Evolutionary conservation across 2,329 filamentous ascomycete genomes (phyloP), one percentile per base, ranked within the genome.

Genomic region (Penicillium sp.): DNA sequence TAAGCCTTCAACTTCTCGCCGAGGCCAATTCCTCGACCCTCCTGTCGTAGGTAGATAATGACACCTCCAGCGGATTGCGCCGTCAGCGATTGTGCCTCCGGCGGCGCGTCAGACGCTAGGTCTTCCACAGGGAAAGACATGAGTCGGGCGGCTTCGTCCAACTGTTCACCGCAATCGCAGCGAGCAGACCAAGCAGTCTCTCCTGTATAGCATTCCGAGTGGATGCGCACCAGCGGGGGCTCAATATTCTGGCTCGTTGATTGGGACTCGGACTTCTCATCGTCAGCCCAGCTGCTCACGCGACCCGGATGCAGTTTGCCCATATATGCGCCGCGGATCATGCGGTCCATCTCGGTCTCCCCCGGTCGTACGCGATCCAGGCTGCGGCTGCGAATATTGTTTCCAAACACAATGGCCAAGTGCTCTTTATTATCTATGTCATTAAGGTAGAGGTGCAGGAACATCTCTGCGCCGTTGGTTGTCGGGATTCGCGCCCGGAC

Each of bases 111-210:
- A 7, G 67, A 66, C 14, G 64, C 59, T 21, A 75, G 58, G 1
- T 72, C 66, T 27, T 75, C 68, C 26, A 75, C 72, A 0, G 81
- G 88, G 27, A 92, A 79, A 16, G 90, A 89, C 95, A 99, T 99
- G 2, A 99, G 80, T 26, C 95, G 85, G 1, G 93, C 95, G 1
- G 95, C 95, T 78, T 99, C 95, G 74, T 99, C 95, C 2, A 99
- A 83, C 74, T 99, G 95, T 77, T 99, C 95, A 55, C 95, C 95
- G 74, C 95, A 99, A 77, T 99, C 95, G 78, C 95, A 99, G 27
- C 95, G 88, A 35, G 95, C 93, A 8, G 93, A 97, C 95, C 95
- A 98, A 1, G 96, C 95, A 1, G 95, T 99, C 80, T 99, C 95
- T 58, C 95, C 95, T 0, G 95, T 99, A 76, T 99, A 99, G 78